Base-by-base conservation (phyloP, 1,284 basidiomycete species). In the Sanghuangporus weigelae region DNA sequence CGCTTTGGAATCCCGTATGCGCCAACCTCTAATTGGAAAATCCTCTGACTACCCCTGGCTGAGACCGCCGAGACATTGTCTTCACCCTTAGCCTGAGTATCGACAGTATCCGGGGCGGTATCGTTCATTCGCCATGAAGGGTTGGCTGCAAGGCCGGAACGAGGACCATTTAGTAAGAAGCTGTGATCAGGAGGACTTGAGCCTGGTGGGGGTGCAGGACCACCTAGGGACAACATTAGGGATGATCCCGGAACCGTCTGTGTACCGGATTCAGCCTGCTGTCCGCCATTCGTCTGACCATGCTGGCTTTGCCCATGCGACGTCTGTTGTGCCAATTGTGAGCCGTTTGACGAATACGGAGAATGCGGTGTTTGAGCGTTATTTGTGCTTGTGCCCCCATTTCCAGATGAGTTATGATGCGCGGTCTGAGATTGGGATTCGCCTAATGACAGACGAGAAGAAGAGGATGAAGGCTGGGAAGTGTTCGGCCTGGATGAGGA, bases 11-110 rank as follows among this genome's bases (percentile, higher is more conserved):
- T 90, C 11, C 89, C 88, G 67, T 89, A 90, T 11, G 87, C 89
- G n/a, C 85, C 89, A 3, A 85, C 83, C 61, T 89, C 85, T 21
- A 90, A 80, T 63, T 86, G 85, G 68, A 84, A 90, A 11, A 60
- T 44, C 51, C 39, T 44, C 40, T 54, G 51, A 31, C 46, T 35
- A 46, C 16, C 19, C 5, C 19, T 36, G 12, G 35, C 23, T 31
- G 51, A 48, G 16, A 42, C 53, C 16, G 16, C 44, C 19, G n/a
- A 35, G 31, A 16, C 23, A 21, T 48, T 49, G 16, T 60, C 49
- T 8, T 40, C 49, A 12, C 54, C 59, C n/a, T 14, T 39, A n/a
- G 23, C 40, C 39, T 48, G 57, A 39, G 19, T 39, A 16, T 63
- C 62, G n/a, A 48, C 21, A 21, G 14, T 36, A 21, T 59, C 58